Evolutionary conservation across 345 rosid species (phyloP).

Genomic region (Schrenkiella parvula): DNA sequence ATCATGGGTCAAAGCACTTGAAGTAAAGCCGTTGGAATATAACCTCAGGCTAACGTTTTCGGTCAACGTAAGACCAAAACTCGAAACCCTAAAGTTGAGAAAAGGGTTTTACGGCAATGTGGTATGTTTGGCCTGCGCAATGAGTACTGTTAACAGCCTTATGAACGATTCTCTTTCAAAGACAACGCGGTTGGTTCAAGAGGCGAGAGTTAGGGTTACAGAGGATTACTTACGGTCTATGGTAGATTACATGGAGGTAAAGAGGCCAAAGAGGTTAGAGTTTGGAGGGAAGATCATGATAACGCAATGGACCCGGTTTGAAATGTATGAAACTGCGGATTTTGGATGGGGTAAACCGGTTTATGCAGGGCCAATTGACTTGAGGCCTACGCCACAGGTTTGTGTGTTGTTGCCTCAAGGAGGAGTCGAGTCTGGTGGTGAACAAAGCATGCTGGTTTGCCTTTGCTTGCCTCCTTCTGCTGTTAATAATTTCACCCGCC

Average conservation of each 20-base stretch:
- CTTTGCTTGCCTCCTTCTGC: slow-evolving; percentile 82
- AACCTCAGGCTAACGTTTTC: slow-evolving; percentile 83
- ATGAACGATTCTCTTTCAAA: slow-evolving; percentile 43
- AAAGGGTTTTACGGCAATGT: slow-evolving; percentile 80
- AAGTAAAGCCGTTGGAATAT: slow-evolving; percentile 61
- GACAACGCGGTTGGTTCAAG: slow-evolving; percentile 51
- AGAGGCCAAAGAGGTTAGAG: slow-evolving; percentile 74
- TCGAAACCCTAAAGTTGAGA: slow-evolving; percentile 49
- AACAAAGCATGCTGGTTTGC: slow-evolving; percentile 61
- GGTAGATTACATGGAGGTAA: slow-evolving; percentile 59
- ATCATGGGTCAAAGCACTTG: slow-evolving; percentile 90
- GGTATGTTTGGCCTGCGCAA: slow-evolving; percentile 76
- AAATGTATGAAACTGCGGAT: slow-evolving; percentile 75
- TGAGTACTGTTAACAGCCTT: slow-evolving; percentile 56
- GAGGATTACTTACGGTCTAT: slow-evolving; percentile 79
- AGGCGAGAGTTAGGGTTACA: slow-evolving; percentile 56
- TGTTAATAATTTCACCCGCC: slow-evolving; percentile 41
- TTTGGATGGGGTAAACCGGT: slow-evolving; percentile 88
- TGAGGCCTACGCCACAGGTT: slow-evolving; percentile 90
- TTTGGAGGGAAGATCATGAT: slow-evolving; percentile 85
- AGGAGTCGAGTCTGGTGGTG: slow-evolving; percentile 38
- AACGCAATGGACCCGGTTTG: slow-evolving; percentile 90
- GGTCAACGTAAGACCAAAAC: slow-evolving; percentile 68
- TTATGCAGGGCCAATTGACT: slow-evolving; percentile 83
- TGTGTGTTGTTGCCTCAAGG: slow-evolving; percentile 81